Percentiles rank a stretch among this genome's conserved stretches.
Evolutionary conservation across 1,139 yeast species (phyloP).

Genomic region (Geotrichum macrosporum): DNA sequence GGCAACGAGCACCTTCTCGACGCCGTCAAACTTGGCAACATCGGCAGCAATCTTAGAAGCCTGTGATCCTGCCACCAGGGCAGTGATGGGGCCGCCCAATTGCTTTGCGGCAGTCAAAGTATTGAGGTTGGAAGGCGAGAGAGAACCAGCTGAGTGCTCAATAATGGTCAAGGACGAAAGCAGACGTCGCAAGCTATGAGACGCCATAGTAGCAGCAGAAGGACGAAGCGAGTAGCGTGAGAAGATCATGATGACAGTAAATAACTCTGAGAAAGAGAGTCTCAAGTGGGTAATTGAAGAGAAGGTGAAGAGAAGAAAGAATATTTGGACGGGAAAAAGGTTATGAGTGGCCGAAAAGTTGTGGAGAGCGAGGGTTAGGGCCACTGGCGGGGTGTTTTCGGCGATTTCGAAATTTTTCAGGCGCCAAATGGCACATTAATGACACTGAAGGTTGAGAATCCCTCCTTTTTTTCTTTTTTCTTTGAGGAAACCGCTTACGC

Average conservation of each 20-base stretch:
- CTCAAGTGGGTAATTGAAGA: not conserved
- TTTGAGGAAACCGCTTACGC: no score
- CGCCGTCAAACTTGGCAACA: conserved; percentile 39
- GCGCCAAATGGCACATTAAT: no score
- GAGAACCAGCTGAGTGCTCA: conserved; percentile 53
- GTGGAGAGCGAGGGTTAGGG: conserved; percentile 17
- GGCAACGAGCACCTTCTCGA: conserved; percentile 40
- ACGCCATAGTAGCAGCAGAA: not conserved
- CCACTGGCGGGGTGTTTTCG: conserved; percentile 17
- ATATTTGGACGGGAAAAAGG: not conserved
- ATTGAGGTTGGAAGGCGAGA: conserved; percentile 61
- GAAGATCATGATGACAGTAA: conserved; percentile 9
- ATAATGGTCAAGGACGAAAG: conserved; percentile 70
- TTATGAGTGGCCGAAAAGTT: conserved; percentile 3
- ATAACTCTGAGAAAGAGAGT: not conserved
- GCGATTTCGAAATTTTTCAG: no score
- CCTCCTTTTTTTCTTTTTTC: no score
- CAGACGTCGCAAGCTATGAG: conserved; percentile 28
- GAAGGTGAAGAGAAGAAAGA: conserved; percentile 8
- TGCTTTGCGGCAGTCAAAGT: conserved; percentile 42
- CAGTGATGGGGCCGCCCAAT: conserved; percentile 40
- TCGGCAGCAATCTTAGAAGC: conserved; percentile 37
- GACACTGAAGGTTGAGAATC: no score
- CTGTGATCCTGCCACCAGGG: conserved; percentile 41
- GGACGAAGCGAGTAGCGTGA: conserved; percentile 11